Conservation (phyloP, 2,329 filamentous ascomycete species). For the Alternaria arborescens region DNA sequence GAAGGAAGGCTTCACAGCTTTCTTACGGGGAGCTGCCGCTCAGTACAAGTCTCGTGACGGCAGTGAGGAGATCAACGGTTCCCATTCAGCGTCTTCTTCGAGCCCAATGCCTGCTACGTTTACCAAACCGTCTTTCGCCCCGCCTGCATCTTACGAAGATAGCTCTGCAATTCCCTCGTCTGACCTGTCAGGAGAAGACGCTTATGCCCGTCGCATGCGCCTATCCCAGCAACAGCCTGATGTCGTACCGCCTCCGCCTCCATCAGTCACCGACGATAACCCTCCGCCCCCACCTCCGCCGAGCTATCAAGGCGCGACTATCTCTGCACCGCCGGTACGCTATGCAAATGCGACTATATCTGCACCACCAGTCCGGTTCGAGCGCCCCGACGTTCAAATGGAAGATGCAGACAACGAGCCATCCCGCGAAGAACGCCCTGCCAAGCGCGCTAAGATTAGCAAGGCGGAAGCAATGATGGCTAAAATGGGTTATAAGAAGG, state of each 20-base stretch:
- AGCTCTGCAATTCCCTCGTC: slow-evolving; percentile 45
- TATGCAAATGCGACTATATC: slow-evolving; percentile 77
- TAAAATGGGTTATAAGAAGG: slow-evolving; percentile 93
- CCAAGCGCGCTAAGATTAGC: slow-evolving; percentile 44
- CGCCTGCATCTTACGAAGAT: slow-evolving; percentile 52
- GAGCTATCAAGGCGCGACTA: slow-evolving; percentile 60
- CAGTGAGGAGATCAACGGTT: slow-evolving; percentile 22
- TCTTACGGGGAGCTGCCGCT: slow-evolving; percentile 29
- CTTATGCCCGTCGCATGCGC: slow-evolving; percentile 33
- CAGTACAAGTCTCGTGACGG: slow-evolving; percentile 21
- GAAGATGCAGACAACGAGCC: slow-evolving; percentile 21
- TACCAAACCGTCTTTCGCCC: slow-evolving; percentile 55
- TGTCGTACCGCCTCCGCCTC: slow-evolving; percentile 22
- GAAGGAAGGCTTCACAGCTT: slow-evolving; percentile 36
- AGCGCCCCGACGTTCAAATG: slow-evolving; percentile 27
- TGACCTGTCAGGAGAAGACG: slow-evolving; percentile 38
- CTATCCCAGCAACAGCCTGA: slow-evolving; percentile 23
- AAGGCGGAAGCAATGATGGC: slow-evolving; percentile 82
- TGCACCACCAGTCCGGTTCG: slow-evolving; percentile 80
- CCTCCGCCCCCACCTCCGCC: slow-evolving; percentile 41
- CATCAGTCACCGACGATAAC: slow-evolving; percentile 19
- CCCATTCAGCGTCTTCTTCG: slow-evolving; percentile 23
- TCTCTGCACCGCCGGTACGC: slow-evolving; percentile 79
- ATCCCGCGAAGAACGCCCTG: slow-evolving; percentile 53
- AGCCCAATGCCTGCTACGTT: slow-evolving; percentile 20